These are phyloP conservation scores for Letharia lupina DNA, from an alignment of 495 filamentous ascomycete genomes.

Conservation along the genomic window DNA sequence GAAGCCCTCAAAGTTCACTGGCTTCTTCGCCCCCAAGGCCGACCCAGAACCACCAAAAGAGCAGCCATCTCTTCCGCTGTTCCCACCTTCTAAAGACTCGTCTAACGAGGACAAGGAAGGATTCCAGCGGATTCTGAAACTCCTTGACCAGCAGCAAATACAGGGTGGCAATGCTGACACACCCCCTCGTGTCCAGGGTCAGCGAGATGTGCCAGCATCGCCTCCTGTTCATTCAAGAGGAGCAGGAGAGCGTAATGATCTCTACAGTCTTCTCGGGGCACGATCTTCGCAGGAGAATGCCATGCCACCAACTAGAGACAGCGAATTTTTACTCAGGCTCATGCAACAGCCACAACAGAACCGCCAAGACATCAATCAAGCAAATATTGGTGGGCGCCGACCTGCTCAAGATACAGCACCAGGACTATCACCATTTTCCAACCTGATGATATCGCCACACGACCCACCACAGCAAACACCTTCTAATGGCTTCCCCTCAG, in stretches of 20 bases:
- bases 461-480: constrained; percentile 37
- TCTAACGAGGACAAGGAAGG: constrained; percentile 74
- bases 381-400: constrained; percentile 31
- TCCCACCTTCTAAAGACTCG: constrained; percentile 35
- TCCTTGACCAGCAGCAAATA: constrained; percentile 49
- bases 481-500: constrained; percentile 26
- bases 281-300: constrained; percentile 22
- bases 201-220: constrained; percentile 25
- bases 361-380: constrained; percentile 32
- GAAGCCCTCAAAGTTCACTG: constrained; percentile 75
- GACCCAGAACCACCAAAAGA: constrained; percentile 43
- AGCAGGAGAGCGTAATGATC: constrained; percentile 30
- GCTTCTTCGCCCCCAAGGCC: constrained; percentile 65
- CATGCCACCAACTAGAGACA: constrained; percentile 36
- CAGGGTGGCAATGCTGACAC: constrained; percentile 14
- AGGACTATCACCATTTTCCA: constrained; percentile 38
- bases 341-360: constrained; percentile 50
- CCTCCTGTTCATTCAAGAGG: constrained; percentile 33
- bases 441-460: constrained; percentile 40
- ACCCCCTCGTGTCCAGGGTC: constrained; percentile 17
- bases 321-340: constrained; percentile 43
- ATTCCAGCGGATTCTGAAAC: constrained; percentile 79
- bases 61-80: constrained; percentile 39
- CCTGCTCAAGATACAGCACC: constrained; percentile 29
- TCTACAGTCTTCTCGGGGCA: constrained; percentile 31